phyloP scores from a whole-genome alignment of 106 monocot genomes.

The Platanthera guangdongensis region DNA sequence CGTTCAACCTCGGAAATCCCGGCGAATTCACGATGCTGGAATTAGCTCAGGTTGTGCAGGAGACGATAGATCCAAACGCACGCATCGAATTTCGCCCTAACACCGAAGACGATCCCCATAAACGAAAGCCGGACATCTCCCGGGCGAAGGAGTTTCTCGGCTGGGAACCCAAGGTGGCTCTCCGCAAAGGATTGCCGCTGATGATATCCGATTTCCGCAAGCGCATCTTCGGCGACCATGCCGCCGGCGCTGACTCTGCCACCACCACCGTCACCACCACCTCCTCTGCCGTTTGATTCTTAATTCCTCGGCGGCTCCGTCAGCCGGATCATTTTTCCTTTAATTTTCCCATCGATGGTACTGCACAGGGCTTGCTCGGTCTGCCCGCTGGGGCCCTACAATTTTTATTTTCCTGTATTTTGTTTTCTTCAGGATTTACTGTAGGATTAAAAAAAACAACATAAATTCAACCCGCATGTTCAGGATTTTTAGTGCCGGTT shows the following conservation, averaged over 20 bases:
- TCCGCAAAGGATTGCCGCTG: slow-evolving; percentile 61
- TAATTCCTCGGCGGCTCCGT: too few species aligned
- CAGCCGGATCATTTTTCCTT: too few species aligned
- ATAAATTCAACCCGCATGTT: too few species aligned
- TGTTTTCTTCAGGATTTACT: too few species aligned
- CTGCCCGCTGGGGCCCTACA: too few species aligned
- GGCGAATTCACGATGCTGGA: slow-evolving; percentile 99
- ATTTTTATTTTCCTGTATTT: too few species aligned
- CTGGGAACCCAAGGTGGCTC: slow-evolving; percentile 70
- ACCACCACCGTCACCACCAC: not conserved
- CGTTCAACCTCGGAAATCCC: slow-evolving; percentile 95
- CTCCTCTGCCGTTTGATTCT: not conserved
- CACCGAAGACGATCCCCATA: slow-evolving; percentile 88
- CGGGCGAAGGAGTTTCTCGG: slow-evolving; percentile 64
- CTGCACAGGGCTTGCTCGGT: too few species aligned
- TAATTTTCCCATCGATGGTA: too few species aligned
- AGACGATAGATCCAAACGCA: slow-evolving; percentile 70
- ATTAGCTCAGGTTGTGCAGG: slow-evolving; percentile 78
- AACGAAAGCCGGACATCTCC: slow-evolving; percentile 75
- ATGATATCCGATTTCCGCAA: slow-evolving; percentile 83
- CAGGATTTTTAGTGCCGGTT: too few species aligned
- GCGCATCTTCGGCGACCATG: slow-evolving; percentile 57
- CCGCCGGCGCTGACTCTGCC: not conserved
- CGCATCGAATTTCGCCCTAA: slow-evolving; percentile 62
- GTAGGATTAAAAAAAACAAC: too few species aligned